Percentiles rank a stretch among this genome's conserved stretches.
These are phyloP conservation scores for Plasmodium yoelii DNA, from an alignment of 169 alveolate genomes.

Conservation along the genomic window DNA sequence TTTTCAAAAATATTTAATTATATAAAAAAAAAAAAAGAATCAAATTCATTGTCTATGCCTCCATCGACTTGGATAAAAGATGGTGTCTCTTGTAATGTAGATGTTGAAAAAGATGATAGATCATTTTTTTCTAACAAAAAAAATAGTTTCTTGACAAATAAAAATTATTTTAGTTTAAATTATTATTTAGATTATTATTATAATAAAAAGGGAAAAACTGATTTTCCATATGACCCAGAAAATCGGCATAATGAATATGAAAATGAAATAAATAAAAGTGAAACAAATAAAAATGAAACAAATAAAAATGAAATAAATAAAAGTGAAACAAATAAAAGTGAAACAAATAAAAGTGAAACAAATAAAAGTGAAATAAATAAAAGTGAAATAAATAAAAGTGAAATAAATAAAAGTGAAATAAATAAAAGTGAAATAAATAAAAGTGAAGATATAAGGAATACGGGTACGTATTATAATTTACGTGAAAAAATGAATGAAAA, in stretches of 20 bases:
- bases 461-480: too few relatives aligned
- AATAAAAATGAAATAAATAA: too few relatives aligned
- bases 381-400: too few relatives aligned
- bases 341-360: too few relatives aligned
- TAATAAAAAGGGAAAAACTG: constrained; percentile 18
- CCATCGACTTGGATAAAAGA: background rate
- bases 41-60: background rate
- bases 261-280: background rate
- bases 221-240: background rate
- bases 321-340: too few relatives aligned
- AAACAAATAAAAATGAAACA: too few relatives aligned
- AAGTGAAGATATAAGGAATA: background rate
- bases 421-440: background rate
- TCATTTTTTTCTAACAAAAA: background rate
- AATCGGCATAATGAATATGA: background rate
- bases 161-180: constrained; percentile 26
- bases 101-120: background rate
- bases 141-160: constrained; percentile 7
- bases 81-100: background rate
- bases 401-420: too few relatives aligned
- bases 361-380: too few relatives aligned
- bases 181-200: constrained; percentile 20
- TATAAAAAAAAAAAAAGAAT: constrained; percentile 36
- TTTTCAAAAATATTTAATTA: constrained; percentile 23
- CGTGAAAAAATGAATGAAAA: too few relatives aligned